phyloP scores from a whole-genome alignment of 225 moss, liverwort and hornwort genomes.

The Pleurozium schreberi region DNA sequence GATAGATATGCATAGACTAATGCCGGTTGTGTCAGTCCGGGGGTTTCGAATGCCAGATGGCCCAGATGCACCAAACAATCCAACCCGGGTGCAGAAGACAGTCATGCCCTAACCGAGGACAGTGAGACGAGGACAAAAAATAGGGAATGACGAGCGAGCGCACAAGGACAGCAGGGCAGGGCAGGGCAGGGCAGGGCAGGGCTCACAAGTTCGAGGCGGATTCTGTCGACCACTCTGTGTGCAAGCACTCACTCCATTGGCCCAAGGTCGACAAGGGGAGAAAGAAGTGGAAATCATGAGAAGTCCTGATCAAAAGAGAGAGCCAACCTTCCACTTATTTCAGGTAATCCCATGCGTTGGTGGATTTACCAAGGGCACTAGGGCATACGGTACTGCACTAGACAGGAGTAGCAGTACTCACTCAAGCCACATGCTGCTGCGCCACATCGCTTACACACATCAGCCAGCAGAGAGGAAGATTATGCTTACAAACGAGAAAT shows the following conservation, averaged over 20 bases:
- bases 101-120: neutral
- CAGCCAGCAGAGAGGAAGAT: neutral
- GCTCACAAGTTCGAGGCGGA: neutral
- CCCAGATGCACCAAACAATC: neutral
- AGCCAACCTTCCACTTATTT: conserved; percentile 6
- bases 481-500: neutral
- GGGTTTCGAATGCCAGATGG: neutral
- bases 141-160: neutral
- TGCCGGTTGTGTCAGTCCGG: neutral
- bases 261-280: neutral
- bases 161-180: neutral
- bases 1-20: neutral
- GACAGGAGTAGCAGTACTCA: neutral
- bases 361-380: neutral
- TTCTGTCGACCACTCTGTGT: neutral
- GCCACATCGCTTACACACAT: neutral
- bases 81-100: neutral
- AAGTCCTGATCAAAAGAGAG: neutral
- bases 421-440: neutral
- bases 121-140: neutral
- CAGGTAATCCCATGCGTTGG: neutral
- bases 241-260: neutral
- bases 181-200: no score
- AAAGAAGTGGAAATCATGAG: neutral
- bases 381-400: neutral